These are phyloP conservation scores for Fusarium sp. DNA, from an alignment of 2,329 filamentous ascomycete species.

Conservation along the genomic window DNA sequence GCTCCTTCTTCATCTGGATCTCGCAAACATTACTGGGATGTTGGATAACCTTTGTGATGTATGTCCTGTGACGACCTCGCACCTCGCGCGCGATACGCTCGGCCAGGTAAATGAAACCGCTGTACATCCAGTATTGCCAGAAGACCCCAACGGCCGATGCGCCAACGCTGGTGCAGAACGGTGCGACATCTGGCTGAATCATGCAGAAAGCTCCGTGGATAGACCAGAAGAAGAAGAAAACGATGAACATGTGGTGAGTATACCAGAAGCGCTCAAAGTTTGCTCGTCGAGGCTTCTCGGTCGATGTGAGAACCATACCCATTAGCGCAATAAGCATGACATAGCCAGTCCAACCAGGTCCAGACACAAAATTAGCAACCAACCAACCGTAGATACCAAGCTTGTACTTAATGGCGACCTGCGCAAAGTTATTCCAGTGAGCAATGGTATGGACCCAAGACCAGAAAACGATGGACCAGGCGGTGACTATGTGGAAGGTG, in stretches of 20 bases:
- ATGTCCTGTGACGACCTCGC: constrained; percentile 83
- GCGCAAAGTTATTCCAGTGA: constrained; percentile 88
- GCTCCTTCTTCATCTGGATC: constrained; percentile 91
- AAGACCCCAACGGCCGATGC: constrained; percentile 77
- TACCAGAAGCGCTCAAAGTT: constrained; percentile 95
- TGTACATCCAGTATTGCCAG: constrained; percentile 91
- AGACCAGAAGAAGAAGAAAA: constrained; percentile 94
- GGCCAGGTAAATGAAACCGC: constrained; percentile 81
- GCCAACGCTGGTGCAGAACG: constrained; percentile 77
- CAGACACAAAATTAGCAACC: constrained; percentile 78
- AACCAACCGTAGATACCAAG: constrained; percentile 82
- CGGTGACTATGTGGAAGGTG: constrained; percentile 85
- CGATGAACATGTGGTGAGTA: constrained; percentile 85
- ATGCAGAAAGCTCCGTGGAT: constrained; percentile 90
- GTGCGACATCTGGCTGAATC: constrained; percentile 85
- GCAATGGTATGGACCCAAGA: constrained; percentile 87
- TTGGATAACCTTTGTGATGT: constrained; percentile 88
- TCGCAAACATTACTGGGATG: constrained; percentile 90
- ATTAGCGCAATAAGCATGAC: constrained; percentile 83
- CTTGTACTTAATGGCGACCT: constrained; percentile 77
- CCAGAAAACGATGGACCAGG: constrained; percentile 90
- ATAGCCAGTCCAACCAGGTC: constrained; percentile 87
- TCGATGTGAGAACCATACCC: constrained; percentile 79
- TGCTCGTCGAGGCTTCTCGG: constrained; percentile 79
- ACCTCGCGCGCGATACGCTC: constrained; percentile 82